Evolutionary conservation across 257 asterid species (phyloP).

Genomic region (Salvia miltiorrhiza): DNA sequence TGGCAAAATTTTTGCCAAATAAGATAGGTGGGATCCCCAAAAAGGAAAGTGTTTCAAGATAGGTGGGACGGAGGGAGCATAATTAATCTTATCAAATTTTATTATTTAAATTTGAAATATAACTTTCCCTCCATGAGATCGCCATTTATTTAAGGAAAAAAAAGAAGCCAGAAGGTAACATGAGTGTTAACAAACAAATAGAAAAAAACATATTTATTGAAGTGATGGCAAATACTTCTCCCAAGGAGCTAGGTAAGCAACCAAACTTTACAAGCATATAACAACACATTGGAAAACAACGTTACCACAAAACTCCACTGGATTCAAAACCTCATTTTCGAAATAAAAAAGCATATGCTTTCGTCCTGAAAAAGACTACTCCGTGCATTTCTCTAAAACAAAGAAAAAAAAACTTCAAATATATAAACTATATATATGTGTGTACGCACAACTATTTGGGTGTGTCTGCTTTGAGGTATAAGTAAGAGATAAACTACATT

Average conservation of each 20-base stretch:
- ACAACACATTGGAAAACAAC: slow-evolving; percentile 17
- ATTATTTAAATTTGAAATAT: neutral
- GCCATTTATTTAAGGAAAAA: too few relatives aligned
- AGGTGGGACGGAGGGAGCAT: too few relatives aligned
- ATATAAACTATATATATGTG: too few relatives aligned
- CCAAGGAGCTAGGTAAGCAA: neutral
- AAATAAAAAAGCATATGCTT: neutral
- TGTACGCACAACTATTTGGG: too few relatives aligned
- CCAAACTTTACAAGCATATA: neutral
- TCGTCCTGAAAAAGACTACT: slow-evolving; percentile 26
- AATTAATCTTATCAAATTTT: too few relatives aligned
- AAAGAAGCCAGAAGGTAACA: neutral
- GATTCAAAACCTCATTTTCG: slow-evolving; percentile 17
- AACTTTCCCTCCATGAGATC: neutral
- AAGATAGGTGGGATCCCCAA: too few relatives aligned
- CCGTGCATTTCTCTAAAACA: slow-evolving; percentile 19
- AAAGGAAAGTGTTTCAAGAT: too few relatives aligned
- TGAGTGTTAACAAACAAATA: neutral
- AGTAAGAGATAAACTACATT: too few relatives aligned
- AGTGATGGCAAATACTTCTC: neutral
- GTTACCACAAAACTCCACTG: slow-evolving; percentile 19
- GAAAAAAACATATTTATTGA: neutral
- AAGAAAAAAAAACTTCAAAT: too few relatives aligned
- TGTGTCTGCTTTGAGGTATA: too few relatives aligned
- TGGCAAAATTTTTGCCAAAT: too few relatives aligned